phyloP scores from a whole-genome alignment of 2,329 filamentous ascomycete species.

The Neopestalotiopsis rosae region DNA sequence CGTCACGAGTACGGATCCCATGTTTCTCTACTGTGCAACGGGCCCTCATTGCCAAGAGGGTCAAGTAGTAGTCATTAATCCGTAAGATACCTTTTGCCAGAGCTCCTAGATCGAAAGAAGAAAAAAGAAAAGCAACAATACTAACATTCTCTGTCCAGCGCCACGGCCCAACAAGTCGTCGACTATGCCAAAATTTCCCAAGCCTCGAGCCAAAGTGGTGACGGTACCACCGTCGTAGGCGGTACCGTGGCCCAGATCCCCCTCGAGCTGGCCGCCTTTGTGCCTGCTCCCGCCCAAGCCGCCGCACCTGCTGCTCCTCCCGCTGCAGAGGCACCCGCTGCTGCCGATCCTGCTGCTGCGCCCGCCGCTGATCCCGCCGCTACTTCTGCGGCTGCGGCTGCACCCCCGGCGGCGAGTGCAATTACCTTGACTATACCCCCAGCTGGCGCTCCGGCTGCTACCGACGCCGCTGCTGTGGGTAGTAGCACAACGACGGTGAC shows the following conservation, averaged over 20 bases:
- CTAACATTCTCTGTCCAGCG: constrained; percentile 25
- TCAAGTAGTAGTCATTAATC: constrained; percentile 58
- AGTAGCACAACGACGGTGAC: neutral
- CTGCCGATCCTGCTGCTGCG: constrained; percentile 13
- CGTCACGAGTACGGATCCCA: constrained; percentile 47
- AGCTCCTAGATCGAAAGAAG: neutral
- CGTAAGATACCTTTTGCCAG: constrained; percentile 34
- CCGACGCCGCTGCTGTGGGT: neutral
- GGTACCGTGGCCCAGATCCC: constrained; percentile 36
- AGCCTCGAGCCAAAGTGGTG: constrained; percentile 29
- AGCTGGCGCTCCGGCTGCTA: constrained; percentile 1
- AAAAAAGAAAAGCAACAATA: neutral
- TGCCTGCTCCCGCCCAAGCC: constrained; percentile 27
- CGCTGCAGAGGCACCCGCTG: constrained; percentile 21
- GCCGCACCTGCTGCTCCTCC: constrained; percentile 10
- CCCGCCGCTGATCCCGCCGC: constrained; percentile 15
- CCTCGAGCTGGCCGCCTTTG: constrained; percentile 34
- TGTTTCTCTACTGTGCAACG: constrained; percentile 58
- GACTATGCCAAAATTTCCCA: constrained; percentile 32
- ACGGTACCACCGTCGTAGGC: constrained; percentile 33
- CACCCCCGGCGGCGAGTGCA: neutral
- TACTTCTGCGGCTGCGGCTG: neutral
- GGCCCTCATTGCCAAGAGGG: constrained; percentile 54
- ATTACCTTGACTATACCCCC: constrained; percentile 11
- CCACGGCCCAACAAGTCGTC: constrained; percentile 34